Conservation (phyloP, 169 alveolate species). For the Amoebophrya sp. region DNA sequence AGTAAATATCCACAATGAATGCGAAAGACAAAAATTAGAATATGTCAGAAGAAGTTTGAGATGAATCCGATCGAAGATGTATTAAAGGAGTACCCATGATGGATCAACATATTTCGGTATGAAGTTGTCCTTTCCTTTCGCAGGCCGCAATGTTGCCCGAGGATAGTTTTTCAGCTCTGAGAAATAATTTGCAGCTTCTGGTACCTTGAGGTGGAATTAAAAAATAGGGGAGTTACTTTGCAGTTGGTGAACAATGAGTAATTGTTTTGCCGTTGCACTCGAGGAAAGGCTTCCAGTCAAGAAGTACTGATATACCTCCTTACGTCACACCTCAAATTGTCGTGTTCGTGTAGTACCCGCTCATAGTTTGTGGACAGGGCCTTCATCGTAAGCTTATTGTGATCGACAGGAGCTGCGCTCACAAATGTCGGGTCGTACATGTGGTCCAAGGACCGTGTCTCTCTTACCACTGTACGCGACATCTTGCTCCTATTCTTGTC, state of each 20-base stretch:
- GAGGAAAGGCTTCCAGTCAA: too few species aligned
- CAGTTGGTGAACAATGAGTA: too few species aligned
- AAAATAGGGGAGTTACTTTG: too few species aligned
- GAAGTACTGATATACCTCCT: too few species aligned
- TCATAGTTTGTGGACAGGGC: background rate
- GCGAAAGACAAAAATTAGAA: too few species aligned
- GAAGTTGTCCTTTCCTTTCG: background rate
- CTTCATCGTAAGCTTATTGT: background rate
- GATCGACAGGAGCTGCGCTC: background rate
- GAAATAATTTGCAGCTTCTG: background rate
- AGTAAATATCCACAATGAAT: too few species aligned
- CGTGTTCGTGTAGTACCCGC: background rate
- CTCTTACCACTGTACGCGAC: background rate
- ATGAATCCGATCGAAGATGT: too few species aligned
- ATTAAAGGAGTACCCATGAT: background rate
- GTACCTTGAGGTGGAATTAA: background rate
- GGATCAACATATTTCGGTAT: background rate
- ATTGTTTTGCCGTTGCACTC: too few species aligned
- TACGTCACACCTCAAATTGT: too few species aligned
- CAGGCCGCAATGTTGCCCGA: background rate
- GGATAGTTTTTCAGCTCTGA: background rate
- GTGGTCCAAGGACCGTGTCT: conserved; percentile 6
- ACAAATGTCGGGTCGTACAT: background rate
- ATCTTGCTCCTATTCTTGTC: too few species aligned
- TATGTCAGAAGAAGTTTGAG: too few species aligned